phyloP scores from a whole-genome alignment of 495 filamentous ascomycete genomes.

The Aspergillus mulundensis region DNA sequence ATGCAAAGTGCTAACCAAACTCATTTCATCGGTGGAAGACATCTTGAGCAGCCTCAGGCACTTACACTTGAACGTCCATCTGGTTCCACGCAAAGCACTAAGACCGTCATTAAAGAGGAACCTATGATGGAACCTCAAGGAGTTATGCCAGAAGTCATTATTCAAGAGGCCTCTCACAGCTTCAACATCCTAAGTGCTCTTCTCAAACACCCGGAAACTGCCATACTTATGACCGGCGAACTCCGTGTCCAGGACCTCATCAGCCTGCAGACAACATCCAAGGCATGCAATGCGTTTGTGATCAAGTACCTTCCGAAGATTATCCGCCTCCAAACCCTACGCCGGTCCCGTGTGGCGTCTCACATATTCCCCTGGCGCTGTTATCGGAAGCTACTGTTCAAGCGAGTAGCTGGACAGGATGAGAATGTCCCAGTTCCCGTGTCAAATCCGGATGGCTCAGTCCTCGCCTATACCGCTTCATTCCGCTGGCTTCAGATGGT shows the following conservation, averaged over 20 bases:
- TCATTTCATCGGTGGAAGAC: not conserved
- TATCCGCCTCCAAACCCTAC: constrained; percentile 37
- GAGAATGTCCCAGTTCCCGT: constrained; percentile 1
- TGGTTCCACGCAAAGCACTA: not conserved
- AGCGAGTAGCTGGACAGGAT: constrained; percentile 31
- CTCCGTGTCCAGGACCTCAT: constrained; percentile 49
- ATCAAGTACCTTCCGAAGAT: constrained; percentile 38
- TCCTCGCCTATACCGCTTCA: constrained; percentile 34
- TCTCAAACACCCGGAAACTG: constrained; percentile 42
- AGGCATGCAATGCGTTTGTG: constrained; percentile 50
- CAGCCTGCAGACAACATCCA: constrained; percentile 54
- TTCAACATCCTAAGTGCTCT: constrained; percentile 53
- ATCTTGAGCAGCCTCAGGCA: not conserved
- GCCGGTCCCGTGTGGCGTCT: constrained; percentile 39
- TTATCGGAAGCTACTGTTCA: constrained; percentile 49
- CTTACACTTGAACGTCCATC: not conserved
- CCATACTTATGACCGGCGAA: constrained; percentile 45
- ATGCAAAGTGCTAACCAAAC: not conserved
- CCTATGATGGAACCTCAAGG: too few relatives aligned
- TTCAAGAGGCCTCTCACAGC: not conserved
- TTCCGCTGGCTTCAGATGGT: constrained; percentile 54
- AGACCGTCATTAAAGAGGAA: not conserved
- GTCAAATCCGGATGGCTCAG: not conserved
- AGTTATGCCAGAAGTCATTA: not conserved
- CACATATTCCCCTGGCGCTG: constrained; percentile 43